Evolutionary conservation across 495 filamentous ascomycete genomes (phyloP).

Genomic region (Talaromyces adpressus): DNA sequence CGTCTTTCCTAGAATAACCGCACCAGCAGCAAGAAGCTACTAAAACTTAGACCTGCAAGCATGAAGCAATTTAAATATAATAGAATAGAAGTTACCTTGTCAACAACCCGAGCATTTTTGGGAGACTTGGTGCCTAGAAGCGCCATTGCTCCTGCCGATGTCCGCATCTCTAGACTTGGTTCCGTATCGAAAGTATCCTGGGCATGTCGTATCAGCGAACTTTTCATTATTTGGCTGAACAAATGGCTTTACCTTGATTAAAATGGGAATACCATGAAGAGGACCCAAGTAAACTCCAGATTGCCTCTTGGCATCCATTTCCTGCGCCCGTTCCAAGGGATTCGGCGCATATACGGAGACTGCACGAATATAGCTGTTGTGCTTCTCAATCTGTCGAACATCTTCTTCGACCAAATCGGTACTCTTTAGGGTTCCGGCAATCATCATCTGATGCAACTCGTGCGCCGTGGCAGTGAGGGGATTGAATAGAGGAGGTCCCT

Average conservation of each 20-base stretch:
- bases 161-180: not conserved
- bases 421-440: not conserved
- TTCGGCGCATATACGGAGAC: not conserved
- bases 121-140: not conserved
- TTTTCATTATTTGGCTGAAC: not conserved
- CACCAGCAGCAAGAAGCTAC: not conserved
- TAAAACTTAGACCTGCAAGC: not conserved
- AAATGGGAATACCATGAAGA: not conserved
- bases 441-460: not conserved
- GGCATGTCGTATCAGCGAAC: no score
- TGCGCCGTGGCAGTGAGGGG: not conserved
- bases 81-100: not conserved
- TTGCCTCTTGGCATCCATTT: not conserved
- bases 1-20: not conserved
- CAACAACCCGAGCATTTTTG: not conserved
- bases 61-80: not conserved
- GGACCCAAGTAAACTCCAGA: not conserved
- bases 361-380: not conserved
- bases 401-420: not conserved
- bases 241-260: not conserved
- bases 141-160: not conserved
- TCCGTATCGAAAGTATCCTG: not conserved
- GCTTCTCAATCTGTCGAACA: not conserved
- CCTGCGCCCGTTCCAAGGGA: not conserved
- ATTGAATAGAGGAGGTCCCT: not conserved